These are phyloP conservation scores for Talaromyces sp. DNA, from an alignment of 2,329 filamentous ascomycete species.

Conservation along the genomic window DNA sequence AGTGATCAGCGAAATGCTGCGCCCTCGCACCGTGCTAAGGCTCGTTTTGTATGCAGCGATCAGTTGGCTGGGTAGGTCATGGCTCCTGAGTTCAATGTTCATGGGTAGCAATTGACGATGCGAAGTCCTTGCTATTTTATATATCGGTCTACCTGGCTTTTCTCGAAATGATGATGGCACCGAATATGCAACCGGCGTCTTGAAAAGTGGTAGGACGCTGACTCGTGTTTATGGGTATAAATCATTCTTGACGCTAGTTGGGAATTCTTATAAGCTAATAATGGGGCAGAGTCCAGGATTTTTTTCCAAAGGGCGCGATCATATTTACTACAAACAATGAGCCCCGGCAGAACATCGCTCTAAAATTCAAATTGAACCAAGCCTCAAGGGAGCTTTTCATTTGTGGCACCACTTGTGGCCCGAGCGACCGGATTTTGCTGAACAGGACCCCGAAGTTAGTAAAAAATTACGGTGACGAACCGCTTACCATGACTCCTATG, in stretches of 20 bases:
- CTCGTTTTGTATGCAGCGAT: background rate
- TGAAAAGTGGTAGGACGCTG: constrained; percentile 8
- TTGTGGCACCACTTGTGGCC: background rate
- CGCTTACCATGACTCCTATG: background rate
- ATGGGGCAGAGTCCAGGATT: background rate
- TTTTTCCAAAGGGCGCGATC: background rate
- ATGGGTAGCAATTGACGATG: background rate
- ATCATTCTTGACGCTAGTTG: too few species aligned
- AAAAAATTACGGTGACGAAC: background rate
- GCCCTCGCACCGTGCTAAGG: constrained; percentile 1
- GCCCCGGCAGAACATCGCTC: background rate
- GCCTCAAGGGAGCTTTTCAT: background rate
- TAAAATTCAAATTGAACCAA: constrained; percentile 6
- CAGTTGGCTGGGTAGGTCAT: constrained; percentile 9
- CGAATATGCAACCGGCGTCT: constrained; percentile 4
- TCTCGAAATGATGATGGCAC: constrained; percentile 12
- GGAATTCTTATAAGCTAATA: background rate
- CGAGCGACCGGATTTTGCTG: background rate
- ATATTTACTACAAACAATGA: constrained; percentile 2
- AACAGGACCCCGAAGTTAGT: background rate
- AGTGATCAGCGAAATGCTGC: background rate
- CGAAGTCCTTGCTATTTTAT: constrained; percentile 3
- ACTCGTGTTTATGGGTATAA: constrained; percentile 12
- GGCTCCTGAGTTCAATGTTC: background rate
- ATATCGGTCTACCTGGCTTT: constrained; percentile 8